These are phyloP conservation scores for Phytophthora nicotianae DNA, from an alignment of 352 stramenopile species.

Conservation along the genomic window DNA sequence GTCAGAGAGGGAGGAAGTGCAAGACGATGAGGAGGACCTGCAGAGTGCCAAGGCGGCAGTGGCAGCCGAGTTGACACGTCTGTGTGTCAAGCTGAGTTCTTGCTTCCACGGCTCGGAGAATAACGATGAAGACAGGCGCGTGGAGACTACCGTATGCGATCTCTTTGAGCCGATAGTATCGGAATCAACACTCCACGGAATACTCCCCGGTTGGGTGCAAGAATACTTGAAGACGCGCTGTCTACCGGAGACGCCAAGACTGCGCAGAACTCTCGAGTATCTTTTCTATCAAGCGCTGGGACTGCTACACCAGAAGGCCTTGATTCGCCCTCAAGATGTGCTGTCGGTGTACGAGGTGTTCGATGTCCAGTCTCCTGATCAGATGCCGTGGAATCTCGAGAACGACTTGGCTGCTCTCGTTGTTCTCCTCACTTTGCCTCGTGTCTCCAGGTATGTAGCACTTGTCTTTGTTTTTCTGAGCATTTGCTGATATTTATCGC, in stretches of 20 bases:
- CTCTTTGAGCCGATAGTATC: constrained; percentile 36
- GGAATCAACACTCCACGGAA: constrained; percentile 15
- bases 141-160: constrained; percentile 34
- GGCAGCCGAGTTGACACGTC: constrained; percentile 52
- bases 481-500: neutral
- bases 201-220: constrained; percentile 57
- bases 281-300: constrained; percentile 52
- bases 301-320: constrained; percentile 56
- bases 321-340: constrained; percentile 48
- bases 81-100: constrained; percentile 61
- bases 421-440: constrained; percentile 65
- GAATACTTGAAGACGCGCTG: constrained; percentile 57
- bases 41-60: constrained; percentile 48
- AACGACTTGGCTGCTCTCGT: constrained; percentile 73
- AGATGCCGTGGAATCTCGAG: constrained; percentile 37
- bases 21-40: constrained; percentile 72
- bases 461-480: neutral
- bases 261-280: constrained; percentile 34
- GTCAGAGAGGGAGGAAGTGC: constrained; percentile 66
- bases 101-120: constrained; percentile 26
- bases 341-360: constrained; percentile 36
- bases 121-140: constrained; percentile 15
- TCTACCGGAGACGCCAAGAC: constrained; percentile 26
- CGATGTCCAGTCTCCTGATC: constrained; percentile 4
- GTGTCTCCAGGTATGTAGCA: constrained; percentile 51